Evolutionary conservation across 805 yeast genomes (phyloP), one percentile per base, ranked within the genome.

Genomic region (Saturnispora silvae): DNA sequence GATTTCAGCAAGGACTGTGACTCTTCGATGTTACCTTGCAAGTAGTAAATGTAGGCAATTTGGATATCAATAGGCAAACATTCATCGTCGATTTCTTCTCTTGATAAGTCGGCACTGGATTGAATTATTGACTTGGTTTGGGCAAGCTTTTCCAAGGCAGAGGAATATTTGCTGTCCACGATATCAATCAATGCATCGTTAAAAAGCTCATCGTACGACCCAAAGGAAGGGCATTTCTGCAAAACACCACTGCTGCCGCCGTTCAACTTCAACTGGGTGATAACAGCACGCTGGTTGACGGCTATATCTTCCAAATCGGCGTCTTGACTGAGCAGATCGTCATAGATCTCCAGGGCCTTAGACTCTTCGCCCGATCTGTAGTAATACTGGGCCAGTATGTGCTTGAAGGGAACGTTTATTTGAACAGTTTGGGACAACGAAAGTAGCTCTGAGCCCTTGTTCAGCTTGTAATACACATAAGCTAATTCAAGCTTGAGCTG

Each of bases 251-350:
- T 18, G 10, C 24, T 36, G 20, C 33, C 45, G 19, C 40, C 37
- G 15, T 33, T 31, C 11, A 29, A 37, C 25, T 51, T 51, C 34
- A 52, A 32, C 50, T 73, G 81, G 9, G 82, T 72, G 18, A 72
- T 56, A n/a, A 75, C 66, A 3, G 87, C 85, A 41, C 78, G 65
- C 54, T 79, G 81, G 51, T 81, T 81, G 31, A 77, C 77, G 20
- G 63, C 49, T 38, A 77, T 51, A 53, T 79, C 87, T 26, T 63
- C 48, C 17, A 47, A 48, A 45, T 68, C 31, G 11, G 25, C 30
- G 14, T n/a, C 23, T 11, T 40, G 38, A 7, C 53, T 35, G 3
- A 64, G 50, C 40, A 72, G 56, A 4, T 58, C 59, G 26, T 54
- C 54, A 50, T 79, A 81, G 4, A 74, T 35, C 6, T 52, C 49